Evolutionary conservation across 768 basidiomycete genomes (phyloP).

Genomic region (Kwoniella pini): DNA sequence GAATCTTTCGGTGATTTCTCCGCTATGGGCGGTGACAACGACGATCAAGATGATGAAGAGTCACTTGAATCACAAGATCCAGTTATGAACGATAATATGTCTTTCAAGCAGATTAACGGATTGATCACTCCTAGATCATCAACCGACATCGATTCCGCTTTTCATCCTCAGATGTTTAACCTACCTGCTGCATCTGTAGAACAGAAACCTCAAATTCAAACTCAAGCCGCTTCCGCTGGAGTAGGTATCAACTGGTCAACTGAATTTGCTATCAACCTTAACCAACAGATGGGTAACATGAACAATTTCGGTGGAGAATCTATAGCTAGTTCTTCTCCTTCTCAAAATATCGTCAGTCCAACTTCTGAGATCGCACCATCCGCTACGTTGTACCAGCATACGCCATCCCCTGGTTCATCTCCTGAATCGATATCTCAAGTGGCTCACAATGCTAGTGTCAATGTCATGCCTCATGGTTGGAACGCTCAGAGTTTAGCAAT

Average conservation of each 20-base stretch:
- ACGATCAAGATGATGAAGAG: constrained; percentile 19
- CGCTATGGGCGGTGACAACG: constrained; percentile 40
- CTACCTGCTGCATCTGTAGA: background rate
- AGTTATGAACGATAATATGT: constrained; percentile 2
- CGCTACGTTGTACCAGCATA: constrained; percentile 20
- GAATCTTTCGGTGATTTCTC: constrained; percentile 51
- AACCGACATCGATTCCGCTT: constrained; percentile 24
- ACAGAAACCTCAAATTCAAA: background rate
- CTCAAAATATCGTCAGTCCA: constrained; percentile 23
- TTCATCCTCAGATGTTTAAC: constrained; percentile 17
- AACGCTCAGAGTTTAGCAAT: constrained; percentile 25
- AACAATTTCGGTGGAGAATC: background rate
- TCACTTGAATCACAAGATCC: background rate
- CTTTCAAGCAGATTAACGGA: constrained; percentile 19
- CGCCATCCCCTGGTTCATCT: constrained; percentile 31
- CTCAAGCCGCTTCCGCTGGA: background rate
- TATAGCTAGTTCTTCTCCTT: background rate
- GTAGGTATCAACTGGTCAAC: constrained; percentile 36
- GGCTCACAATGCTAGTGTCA: background rate
- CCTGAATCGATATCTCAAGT: background rate
- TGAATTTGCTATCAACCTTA: constrained; percentile 31
- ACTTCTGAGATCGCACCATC: constrained; percentile 6
- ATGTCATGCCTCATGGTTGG: constrained; percentile 7
- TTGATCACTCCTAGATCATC: constrained; percentile 37
- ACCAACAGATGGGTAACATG: background rate